phyloP scores from a whole-genome alignment of 768 basidiomycete genomes.

The Tephrocybe sp. region DNA sequence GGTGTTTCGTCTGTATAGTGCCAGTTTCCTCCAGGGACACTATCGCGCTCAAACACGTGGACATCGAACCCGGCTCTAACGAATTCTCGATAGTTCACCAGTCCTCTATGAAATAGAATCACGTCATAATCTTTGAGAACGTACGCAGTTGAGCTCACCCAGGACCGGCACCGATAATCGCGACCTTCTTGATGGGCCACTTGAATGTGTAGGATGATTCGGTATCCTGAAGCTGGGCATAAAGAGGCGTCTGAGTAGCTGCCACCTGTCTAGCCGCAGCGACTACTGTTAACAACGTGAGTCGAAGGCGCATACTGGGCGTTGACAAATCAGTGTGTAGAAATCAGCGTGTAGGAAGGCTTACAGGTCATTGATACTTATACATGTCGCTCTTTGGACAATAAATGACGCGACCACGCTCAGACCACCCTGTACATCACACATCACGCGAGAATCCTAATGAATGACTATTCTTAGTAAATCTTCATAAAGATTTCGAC shows the following conservation, averaged over 20 bases:
- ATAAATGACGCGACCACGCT: conserved; percentile 3
- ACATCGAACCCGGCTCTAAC: conserved; percentile 33
- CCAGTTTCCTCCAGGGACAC: conserved; percentile 40
- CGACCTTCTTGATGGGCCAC: conserved; percentile 37
- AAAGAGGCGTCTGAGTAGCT: conserved; percentile 2
- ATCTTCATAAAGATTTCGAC: too few relatives aligned
- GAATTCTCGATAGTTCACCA: conserved; percentile 36
- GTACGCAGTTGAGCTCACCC: conserved; percentile 25
- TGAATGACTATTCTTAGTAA: too few relatives aligned
- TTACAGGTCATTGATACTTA: neutral
- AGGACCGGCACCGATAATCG: conserved; percentile 41
- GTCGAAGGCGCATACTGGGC: neutral
- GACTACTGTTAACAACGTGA: neutral
- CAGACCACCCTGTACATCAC: neutral
- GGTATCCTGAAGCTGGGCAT: neutral
- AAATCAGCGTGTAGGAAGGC: neutral
- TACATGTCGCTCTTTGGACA: neutral
- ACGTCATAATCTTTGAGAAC: neutral
- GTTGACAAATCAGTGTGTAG: neutral
- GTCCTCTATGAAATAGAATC: too few relatives aligned
- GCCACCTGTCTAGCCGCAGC: neutral
- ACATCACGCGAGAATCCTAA: neutral
- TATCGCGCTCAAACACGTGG: conserved; percentile 38
- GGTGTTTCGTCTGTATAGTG: conserved; percentile 40
- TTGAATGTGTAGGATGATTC: conserved; percentile 34